Evolutionary conservation across 2,329 filamentous ascomycete species (phyloP), one percentile per base, ranked within the genome.

Genomic region (Sarocladium kiliense): DNA sequence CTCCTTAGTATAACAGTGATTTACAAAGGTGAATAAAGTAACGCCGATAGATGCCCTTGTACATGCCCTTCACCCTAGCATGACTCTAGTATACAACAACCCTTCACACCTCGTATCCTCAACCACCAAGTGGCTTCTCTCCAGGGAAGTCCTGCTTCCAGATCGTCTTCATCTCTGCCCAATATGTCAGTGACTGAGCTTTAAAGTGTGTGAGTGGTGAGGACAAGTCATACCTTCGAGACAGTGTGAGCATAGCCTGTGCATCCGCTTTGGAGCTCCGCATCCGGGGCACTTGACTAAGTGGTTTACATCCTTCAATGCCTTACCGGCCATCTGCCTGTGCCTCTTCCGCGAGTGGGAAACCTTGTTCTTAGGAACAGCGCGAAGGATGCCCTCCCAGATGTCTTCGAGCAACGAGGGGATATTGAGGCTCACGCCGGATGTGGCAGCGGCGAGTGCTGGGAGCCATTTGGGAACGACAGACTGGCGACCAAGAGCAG

Each of bases 281-380:
- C 94, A 99, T 14, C 86, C 89, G 0, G 93, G 89, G 69, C 94
- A 99, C 66, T 85, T 89, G 75, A 91, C 96, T 63, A 99, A 74
- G 54, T 84, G 82, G 60, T 88, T 94, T 56, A 96, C 85, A 68
- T 99, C 94, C 75, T 96, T 89, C 63, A 99, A 73, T 44, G 86
- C 93, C 76, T 99, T 99, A 66, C 94, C 94, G 23, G 92, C 93
- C 86, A 97, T 88, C 68, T 96, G 91, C 65, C 95, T 85, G 68
- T 91, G 87, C 63, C 94, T 83, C 80, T 91, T 96, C 77, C 94
- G 96, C 78, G 90, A 90, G 72, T 99, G 91, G 41, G 93, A 97
- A 32, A 91, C 95, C 82, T 97, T 99, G 77, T 96, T 97, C 81
- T 99, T 99, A 4, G 94, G 94, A 16, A 97, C 94, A 1, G 94